Evolutionary conservation across 2,329 filamentous ascomycete genomes (phyloP), one percentile per base, ranked within the genome.

Genomic region (Claviceps arundinis): DNA sequence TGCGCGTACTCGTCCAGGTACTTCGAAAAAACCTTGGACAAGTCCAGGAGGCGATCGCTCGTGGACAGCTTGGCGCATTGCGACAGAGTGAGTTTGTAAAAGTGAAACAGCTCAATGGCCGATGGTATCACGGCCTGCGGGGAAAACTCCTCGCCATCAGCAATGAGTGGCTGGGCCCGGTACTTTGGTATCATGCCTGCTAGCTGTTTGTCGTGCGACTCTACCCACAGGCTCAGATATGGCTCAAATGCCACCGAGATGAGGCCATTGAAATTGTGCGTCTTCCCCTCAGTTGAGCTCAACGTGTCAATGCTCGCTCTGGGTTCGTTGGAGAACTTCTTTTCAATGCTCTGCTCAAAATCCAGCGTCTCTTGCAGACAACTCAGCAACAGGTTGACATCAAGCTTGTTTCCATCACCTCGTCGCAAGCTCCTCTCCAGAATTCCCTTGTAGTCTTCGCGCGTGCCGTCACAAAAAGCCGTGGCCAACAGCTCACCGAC

Each of bases 201-300:
- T 53, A 97, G 74, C 61, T 95, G 85, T 67, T 83, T 91, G 68
- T 96, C 91, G 67, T 97, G 93, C 9, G 89, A 91, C 55, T 97
- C 91, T 1, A 98, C 89, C 93, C 93, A 98, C 4, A 98, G 73
- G 64, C 89, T 95, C 57, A 98, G 77, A 66, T 97, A 98, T 1
- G 93, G 93, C 68, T 97, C 93, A 62, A 98, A 98, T 0, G 93
- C 93, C 56, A 94, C 89, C 0, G 93, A 97, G 55, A 98, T 95
- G 4, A 88, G 84, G 52, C 95, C 89, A 52, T 87, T 85, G 65
- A 96, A 96, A 52, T 80, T 84, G 19, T 87, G 82, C 0, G 82
- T 73, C 58, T 83, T 83, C 50, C 89, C 87, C 55, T 90, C 87
- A 8, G 80, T 73, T 1, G 88, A 94, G 55, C 82, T 85, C 34